phyloP scores from a whole-genome alignment of 148 eudicot species.

The Drosera capensis region DNA sequence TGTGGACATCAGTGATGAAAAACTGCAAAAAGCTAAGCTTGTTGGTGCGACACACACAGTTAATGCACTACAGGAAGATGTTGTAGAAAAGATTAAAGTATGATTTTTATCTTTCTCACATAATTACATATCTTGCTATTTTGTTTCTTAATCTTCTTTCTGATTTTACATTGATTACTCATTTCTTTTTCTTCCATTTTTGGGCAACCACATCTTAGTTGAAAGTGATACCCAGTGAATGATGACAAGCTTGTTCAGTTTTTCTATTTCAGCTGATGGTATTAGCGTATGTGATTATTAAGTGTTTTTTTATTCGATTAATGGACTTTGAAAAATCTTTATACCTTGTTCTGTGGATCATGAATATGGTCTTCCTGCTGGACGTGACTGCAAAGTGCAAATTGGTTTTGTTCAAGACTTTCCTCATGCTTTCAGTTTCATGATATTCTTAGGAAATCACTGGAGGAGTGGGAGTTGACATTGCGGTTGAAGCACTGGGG shows the following conservation, averaged over 20 bases:
- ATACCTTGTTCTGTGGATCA: too few species aligned
- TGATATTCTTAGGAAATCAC: slow-evolving; percentile 55
- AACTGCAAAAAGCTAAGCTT: slow-evolving; percentile 65
- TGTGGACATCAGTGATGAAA: slow-evolving; percentile 86
- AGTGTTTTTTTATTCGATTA: too few species aligned
- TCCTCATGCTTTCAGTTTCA: not conserved
- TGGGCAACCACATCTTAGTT: too few species aligned
- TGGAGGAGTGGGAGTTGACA: slow-evolving; percentile 86
- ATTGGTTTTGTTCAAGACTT: not conserved
- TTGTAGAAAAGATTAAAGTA: slow-evolving; percentile 70
- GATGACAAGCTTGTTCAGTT: too few species aligned
- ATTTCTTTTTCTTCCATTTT: too few species aligned
- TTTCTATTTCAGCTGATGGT: too few species aligned
- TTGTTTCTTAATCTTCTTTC: too few species aligned
- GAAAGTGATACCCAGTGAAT: too few species aligned
- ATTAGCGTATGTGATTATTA: too few species aligned
- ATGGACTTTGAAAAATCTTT: too few species aligned
- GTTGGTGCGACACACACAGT: slow-evolving; percentile 81
- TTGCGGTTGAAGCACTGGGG: slow-evolving; percentile 92
- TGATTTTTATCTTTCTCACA: slow-evolving; percentile 4
- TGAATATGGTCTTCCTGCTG: too few species aligned
- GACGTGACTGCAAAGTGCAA: not conserved
- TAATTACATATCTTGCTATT: not conserved
- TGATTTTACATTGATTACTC: too few species aligned
- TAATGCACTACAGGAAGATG: slow-evolving; percentile 68